Evolutionary conservation across 2,329 filamentous ascomycete species (phyloP), one percentile per base, ranked within the genome.

Genomic region (Fusarium sp.): DNA sequence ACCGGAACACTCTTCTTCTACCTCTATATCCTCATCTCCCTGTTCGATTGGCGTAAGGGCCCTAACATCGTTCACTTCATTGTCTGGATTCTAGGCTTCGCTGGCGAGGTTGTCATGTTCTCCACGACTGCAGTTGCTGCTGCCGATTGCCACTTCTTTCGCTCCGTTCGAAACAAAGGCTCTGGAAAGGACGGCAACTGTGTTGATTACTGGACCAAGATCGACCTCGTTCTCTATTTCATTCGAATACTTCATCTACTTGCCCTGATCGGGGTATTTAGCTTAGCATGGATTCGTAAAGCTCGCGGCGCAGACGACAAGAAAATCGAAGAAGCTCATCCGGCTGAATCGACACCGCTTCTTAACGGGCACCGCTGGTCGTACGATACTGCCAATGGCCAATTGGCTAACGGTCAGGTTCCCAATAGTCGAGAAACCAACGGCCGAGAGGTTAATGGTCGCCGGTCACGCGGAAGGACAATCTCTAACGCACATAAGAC

Each of bases 1-100:
- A 87, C 93, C 57, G 93, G 91, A 55, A 91, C 92, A 44, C 91
- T 94, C 70, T 97, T 97, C 83, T 89, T 96, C 67, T 96, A 96
- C 81, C 86, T 92, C 49, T 90, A 97, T 71, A 87, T 97, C 70
- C 86, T 96, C 70, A 91, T 97, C 74, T 94, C 94, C 30, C 86
- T 98, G 58, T 85, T 97, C 74, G 94, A 97, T 78, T 92, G 91
- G 75, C 89, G 88, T 65, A 90, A 93, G 33, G 92, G 92, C 14
- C 96, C 96, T 1, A 94, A 90, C 49, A 83, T 89, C 46, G 89
- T 92, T 53, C 94, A 97, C 79, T 86, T 95, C 56, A 80, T 91
- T 46, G 89, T 93, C 72, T 99, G 96, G 96, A 77, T 85, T 41
- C 79, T 93, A 43, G 90, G 90, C 26, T 77, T 93, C n/a, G 78